A percentile compares a stretch with the other conserved stretches of the same genome.
Evolutionary conservation across 225 moss, liverwort and hornwort species (phyloP).

Genomic region (Thuidium tamariscinum): DNA sequence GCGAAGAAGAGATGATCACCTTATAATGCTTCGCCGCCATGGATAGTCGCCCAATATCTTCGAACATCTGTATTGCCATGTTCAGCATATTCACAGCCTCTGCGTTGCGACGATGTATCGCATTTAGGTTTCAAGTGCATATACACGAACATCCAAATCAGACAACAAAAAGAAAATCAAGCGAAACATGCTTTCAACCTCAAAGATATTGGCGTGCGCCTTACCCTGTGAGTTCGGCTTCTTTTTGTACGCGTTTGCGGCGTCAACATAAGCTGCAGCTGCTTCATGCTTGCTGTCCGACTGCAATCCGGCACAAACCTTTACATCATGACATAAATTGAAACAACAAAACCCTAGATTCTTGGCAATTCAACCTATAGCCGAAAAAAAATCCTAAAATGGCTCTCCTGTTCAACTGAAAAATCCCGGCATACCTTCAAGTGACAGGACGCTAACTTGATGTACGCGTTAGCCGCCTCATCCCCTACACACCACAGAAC

Average conservation of each 20-base stretch:
- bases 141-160: not conserved
- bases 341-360: slow-evolving; percentile 7
- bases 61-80: slow-evolving; percentile 57
- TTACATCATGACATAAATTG: not conserved
- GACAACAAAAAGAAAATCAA: not conserved
- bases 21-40: slow-evolving; percentile 96
- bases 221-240: slow-evolving; percentile 79
- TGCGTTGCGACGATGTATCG: slow-evolving; percentile 10
- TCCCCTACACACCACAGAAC: slow-evolving; percentile 48
- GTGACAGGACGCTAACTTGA: slow-evolving; percentile 88
- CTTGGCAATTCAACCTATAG: not conserved
- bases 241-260: slow-evolving; percentile 93
- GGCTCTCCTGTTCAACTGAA: not conserved
- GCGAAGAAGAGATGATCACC: slow-evolving; percentile 14
- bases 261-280: slow-evolving; percentile 90
- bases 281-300: slow-evolving; percentile 97
- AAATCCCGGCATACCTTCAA: slow-evolving; percentile 37
- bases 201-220: not conserved
- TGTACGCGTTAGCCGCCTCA: slow-evolving; percentile 72
- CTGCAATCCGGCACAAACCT: slow-evolving; percentile 21
- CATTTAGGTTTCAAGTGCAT: not conserved
- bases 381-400: not conserved
- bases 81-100: slow-evolving; percentile 77
- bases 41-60: slow-evolving; percentile 82
- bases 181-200: not conserved